phyloP scores from a whole-genome alignment of 2,329 filamentous ascomycete genomes.

The Apiospora rasikravindrae region DNA sequence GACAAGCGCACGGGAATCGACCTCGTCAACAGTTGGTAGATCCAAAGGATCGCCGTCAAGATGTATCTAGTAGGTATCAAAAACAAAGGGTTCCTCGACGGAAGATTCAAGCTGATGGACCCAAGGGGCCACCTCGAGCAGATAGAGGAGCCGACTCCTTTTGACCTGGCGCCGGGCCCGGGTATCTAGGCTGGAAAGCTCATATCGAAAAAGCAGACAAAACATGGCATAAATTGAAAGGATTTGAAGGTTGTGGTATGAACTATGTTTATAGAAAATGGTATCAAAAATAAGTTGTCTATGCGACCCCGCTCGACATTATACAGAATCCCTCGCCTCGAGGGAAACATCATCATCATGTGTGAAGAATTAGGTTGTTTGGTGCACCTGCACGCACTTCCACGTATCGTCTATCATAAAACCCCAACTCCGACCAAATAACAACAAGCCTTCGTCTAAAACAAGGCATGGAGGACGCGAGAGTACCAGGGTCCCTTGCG shows the following conservation, averaged over 20 bases:
- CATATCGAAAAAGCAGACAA: too few relatives aligned
- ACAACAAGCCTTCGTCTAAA: slow-evolving; percentile 26
- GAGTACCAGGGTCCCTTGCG: slow-evolving; percentile 42
- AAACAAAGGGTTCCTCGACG: too few relatives aligned
- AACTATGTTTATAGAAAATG: neutral
- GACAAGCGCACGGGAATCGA: too few relatives aligned
- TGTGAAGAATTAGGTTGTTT: neutral
- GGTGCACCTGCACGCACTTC: neutral
- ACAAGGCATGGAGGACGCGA: slow-evolving; percentile 41
- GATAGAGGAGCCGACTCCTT: too few relatives aligned
- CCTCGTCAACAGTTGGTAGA: too few relatives aligned
- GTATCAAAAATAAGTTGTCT: slow-evolving; percentile 7
- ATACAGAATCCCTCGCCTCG: neutral
- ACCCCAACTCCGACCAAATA: neutral
- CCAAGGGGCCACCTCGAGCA: too few relatives aligned
- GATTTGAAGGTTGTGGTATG: neutral
- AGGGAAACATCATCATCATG: neutral
- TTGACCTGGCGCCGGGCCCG: too few relatives aligned
- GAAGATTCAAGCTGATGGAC: too few relatives aligned
- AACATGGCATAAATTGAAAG: too few relatives aligned
- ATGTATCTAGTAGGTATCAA: too few relatives aligned
- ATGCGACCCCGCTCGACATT: slow-evolving; percentile 4
- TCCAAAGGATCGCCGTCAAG: too few relatives aligned
- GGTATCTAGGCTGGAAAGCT: too few relatives aligned
- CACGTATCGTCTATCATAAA: neutral